A percentile compares a stretch with the other conserved stretches of the same genome.
Conservation (phyloP, 1,139 yeast species). For the Zygosaccharomyces sapae region DNA sequence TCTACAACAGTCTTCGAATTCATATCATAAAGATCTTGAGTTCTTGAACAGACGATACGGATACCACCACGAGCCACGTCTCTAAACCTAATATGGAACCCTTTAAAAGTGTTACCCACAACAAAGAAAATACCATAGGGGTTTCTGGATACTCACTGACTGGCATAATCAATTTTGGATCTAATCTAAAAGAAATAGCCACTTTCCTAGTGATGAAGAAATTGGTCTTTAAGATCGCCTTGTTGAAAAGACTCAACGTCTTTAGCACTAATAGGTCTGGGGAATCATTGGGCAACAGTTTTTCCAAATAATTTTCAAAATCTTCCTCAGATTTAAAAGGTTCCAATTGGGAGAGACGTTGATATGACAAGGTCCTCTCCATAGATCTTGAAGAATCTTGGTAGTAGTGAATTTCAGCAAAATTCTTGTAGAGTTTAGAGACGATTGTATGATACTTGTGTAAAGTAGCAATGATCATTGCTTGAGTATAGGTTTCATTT, state of each 20-base stretch:
- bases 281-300: conserved; percentile 71
- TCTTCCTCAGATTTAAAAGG: conserved; percentile 75
- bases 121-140: conserved; percentile 91
- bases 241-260: conserved; percentile 80
- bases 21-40: conserved; percentile 77
- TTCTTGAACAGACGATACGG: conserved; percentile 86
- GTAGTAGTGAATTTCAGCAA: conserved; percentile 88
- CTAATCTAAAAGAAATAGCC: conserved; percentile 86
- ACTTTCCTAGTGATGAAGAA: conserved; percentile 92
- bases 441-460: conserved; percentile 67
- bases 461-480: conserved; percentile 74
- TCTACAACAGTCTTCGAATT: conserved; percentile 89
- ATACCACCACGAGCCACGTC: conserved; percentile 99
- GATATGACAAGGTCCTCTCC: conserved; percentile 84
- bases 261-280: conserved; percentile 75
- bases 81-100: conserved; percentile 94
- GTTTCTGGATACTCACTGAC: conserved; percentile 82
- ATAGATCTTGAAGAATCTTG: conserved; percentile 45
- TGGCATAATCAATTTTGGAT: conserved; percentile 78
- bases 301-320: conserved; percentile 61
- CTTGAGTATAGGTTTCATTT: conserved; percentile 89
- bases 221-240: conserved; percentile 85
- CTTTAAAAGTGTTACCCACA: conserved; percentile 95
- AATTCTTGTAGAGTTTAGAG: conserved; percentile 81
- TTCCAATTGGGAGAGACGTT: conserved; percentile 72